Conservation (phyloP, 2,329 filamentous ascomycete species). For the Tolypocladium sp. region DNA sequence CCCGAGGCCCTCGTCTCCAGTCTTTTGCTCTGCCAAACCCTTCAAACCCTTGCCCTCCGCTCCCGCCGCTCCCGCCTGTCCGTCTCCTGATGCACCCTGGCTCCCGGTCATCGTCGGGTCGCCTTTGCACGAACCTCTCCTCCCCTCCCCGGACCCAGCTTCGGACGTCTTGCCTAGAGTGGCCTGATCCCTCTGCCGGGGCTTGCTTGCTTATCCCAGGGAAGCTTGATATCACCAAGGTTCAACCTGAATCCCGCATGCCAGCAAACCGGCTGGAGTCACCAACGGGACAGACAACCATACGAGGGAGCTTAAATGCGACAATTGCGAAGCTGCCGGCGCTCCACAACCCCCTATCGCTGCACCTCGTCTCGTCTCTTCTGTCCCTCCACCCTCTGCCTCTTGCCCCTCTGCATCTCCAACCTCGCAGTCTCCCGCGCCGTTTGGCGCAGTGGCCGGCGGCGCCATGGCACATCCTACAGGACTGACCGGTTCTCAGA, state of each 20-base stretch:
- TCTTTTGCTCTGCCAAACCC: neutral
- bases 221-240: neutral
- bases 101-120: neutral
- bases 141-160: neutral
- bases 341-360: neutral
- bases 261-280: neutral
- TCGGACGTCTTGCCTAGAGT: neutral
- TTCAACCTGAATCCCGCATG: neutral
- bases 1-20: neutral
- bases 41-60: neutral
- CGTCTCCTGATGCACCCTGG: neutral
- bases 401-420: neutral
- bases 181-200: neutral
- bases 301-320: neutral
- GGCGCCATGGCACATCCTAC: constrained; percentile 15
- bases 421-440: neutral
- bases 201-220: neutral
- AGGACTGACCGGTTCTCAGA: constrained; percentile 23
- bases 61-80: neutral
- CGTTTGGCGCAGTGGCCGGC: neutral
- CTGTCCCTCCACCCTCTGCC: neutral
- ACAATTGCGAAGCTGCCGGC: neutral
- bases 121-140: neutral
- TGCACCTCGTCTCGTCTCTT: neutral
- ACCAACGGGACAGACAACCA: neutral